Conservation (phyloP, 495 filamentous ascomycete genomes). For the Aspergillus ellipticus region DNA sequence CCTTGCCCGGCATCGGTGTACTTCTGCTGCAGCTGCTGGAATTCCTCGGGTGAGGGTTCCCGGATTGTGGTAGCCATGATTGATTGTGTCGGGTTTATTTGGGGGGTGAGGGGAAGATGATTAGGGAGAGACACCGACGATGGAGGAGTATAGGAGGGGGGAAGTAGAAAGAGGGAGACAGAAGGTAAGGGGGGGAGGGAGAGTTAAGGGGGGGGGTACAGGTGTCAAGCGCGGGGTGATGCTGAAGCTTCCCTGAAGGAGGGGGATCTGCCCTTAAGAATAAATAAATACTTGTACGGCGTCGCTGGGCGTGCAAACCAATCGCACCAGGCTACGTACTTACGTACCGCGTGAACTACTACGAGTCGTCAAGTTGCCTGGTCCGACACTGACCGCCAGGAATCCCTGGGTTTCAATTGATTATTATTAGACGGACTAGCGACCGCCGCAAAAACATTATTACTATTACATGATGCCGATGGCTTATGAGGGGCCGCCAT, state of each 20-base stretch:
- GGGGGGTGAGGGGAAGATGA: no score
- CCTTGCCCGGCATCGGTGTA: conserved; percentile 79
- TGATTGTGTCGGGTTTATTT: background rate
- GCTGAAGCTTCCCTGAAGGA: conserved; percentile 1
- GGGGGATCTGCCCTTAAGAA: conserved; percentile 4
- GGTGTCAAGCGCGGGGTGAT: conserved; percentile 13
- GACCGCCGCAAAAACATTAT: background rate
- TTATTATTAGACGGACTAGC: conserved; percentile 3
- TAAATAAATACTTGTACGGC: background rate
- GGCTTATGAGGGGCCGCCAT: background rate
- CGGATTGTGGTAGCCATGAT: conserved; percentile 47
- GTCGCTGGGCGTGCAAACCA: no score
- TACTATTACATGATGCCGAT: background rate
- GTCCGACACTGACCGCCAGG: background rate
- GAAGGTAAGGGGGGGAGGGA: conserved; percentile 1
- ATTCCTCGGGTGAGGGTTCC: conserved; percentile 68
- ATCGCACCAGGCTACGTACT: background rate
- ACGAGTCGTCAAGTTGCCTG: no score
- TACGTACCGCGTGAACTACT: background rate
- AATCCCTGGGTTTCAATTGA: background rate
- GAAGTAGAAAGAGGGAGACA: conserved; percentile 3
- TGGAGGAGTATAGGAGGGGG: conserved; percentile 3
- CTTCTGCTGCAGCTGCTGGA: conserved; percentile 69
- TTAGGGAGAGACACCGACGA: no score
- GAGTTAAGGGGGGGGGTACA: background rate